Conservation (phyloP, 2,329 filamentous ascomycete species). For the Talaromyces sp. region DNA sequence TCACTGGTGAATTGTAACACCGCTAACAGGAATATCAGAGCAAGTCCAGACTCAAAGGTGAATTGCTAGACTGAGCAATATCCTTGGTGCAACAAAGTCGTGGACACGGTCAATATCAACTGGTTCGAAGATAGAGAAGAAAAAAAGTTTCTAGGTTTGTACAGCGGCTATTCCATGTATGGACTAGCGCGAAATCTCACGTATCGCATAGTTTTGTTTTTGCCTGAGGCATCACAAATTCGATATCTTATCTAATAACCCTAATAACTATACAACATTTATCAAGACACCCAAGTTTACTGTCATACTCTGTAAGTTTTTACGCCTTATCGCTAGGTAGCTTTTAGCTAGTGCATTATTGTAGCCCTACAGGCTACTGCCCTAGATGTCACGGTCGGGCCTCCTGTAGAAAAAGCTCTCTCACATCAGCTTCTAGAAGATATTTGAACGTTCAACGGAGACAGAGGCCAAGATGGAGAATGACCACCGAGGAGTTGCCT, state of each 20-base stretch:
- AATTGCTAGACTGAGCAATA: constrained; percentile 5
- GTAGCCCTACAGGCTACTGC: too few species aligned
- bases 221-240: constrained; percentile 5
- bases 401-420: too few species aligned
- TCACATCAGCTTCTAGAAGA: too few species aligned
- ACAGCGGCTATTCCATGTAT: constrained; percentile 27
- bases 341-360: too few species aligned
- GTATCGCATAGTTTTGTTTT: constrained; percentile 23
- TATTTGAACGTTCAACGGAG: too few species aligned
- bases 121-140: constrained; percentile 20
- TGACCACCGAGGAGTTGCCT: too few species aligned
- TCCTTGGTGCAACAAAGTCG: not conserved
- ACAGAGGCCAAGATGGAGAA: too few species aligned
- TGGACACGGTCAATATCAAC: constrained; percentile 5
- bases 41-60: not conserved
- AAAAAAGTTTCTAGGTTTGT: constrained; percentile 40
- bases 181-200: constrained; percentile 22
- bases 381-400: too few species aligned
- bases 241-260: constrained; percentile 1
- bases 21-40: not conserved
- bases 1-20: constrained; percentile 4
- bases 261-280: too few species aligned
- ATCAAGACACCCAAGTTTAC: too few species aligned
- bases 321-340: too few species aligned
- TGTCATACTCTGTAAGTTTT: too few species aligned